Evolutionary conservation across 2,329 filamentous ascomycete species (phyloP).

Genomic region (Arthroderma sp.): DNA sequence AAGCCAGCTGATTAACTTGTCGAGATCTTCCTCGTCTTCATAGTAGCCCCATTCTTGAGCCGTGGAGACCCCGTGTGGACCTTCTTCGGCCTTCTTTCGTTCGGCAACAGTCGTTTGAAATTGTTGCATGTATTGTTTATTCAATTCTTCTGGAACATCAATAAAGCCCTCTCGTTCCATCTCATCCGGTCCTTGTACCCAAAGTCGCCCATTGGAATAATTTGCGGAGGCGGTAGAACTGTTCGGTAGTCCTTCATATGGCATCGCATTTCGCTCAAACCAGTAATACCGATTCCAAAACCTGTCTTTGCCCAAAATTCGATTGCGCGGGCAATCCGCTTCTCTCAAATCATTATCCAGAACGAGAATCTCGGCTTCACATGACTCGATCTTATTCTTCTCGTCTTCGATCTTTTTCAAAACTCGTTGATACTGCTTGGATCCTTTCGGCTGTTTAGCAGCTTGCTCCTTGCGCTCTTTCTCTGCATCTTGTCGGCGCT

Average conservation of each 20-base stretch:
- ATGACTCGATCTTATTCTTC: slow-evolving; percentile 63
- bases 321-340: slow-evolving; percentile 81
- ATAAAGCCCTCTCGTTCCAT: slow-evolving; percentile 78
- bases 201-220: slow-evolving; percentile 89
- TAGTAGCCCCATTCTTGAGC: slow-evolving; percentile 88
- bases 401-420: slow-evolving; percentile 81
- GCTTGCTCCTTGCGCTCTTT: slow-evolving; percentile 55
- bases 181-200: slow-evolving; percentile 90
- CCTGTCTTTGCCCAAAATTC: slow-evolving; percentile 79
- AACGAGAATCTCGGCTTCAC: slow-evolving; percentile 71
- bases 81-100: slow-evolving; percentile 76
- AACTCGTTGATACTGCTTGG: slow-evolving; percentile 78
- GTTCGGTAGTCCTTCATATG: slow-evolving; percentile 71
- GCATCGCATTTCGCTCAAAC: slow-evolving; percentile 98
- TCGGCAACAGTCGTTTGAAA: slow-evolving; percentile 76
- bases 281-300: slow-evolving; percentile 99
- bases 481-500: slow-evolving; percentile 60
- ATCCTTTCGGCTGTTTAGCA: slow-evolving; percentile 58
- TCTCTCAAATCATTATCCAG: slow-evolving; percentile 89
- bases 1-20: slow-evolving; percentile 73
- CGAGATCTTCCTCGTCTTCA: slow-evolving; percentile 64
- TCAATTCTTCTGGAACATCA: slow-evolving; percentile 56
- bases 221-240: slow-evolving; percentile 77
- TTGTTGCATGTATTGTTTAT: slow-evolving; percentile 60
- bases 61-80: slow-evolving; percentile 43